Evolutionary conservation across 2,329 filamentous ascomycete species (phyloP), one percentile per base, ranked within the genome.

Genomic region (Botrytis byssoidea): DNA sequence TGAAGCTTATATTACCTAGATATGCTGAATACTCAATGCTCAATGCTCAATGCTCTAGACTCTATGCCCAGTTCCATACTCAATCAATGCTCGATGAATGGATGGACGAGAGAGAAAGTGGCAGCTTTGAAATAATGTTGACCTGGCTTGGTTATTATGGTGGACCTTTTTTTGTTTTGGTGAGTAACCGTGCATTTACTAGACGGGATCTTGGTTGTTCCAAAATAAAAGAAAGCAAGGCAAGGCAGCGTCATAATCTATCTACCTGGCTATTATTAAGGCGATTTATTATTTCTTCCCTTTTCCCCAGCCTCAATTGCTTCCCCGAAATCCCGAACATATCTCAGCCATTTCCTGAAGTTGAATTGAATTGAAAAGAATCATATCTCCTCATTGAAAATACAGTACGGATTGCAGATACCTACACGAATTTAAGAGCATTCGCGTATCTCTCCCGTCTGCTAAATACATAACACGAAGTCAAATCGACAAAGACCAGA

Each of bases 191-290:
- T 67, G 64, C 32, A 67, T 51, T 51, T 55, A 8, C n/a, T 32
- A 9, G n/a, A 32, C n/a, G 44, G 46, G 44, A 65, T 70, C 67
- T 70, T 57, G 67, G n/a, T 57, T 57, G 29, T 44, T 57, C 20
- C 20, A 32, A 40, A 63, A 55, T 55, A 40, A 48, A 64, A 25
- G 20, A 51, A 71, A 65, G 57, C 57, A 71, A 66, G 44, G 44
- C 69, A 71, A 66, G 60, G 59, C 60, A 71, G 60, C 70, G 70
- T 71, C 70, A 71, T 71, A 66, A 29, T 57, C 51, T 3, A 55
- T 29, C n/a, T 55, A n/a, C n/a, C 51, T 29, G 25, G 25, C 51
- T 29, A 16, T 29, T n/a, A n/a, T 51, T n/a, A 18, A 55, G 25
- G 51, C 51, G 4, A n/a, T 55, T 55, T 16, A 18, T 29, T 57